Percentiles rank a stretch among this genome's conserved stretches.
Evolutionary conservation across 2,329 filamentous ascomycete species (phyloP).

Genomic region (Aspergillus aculeatinus): DNA sequence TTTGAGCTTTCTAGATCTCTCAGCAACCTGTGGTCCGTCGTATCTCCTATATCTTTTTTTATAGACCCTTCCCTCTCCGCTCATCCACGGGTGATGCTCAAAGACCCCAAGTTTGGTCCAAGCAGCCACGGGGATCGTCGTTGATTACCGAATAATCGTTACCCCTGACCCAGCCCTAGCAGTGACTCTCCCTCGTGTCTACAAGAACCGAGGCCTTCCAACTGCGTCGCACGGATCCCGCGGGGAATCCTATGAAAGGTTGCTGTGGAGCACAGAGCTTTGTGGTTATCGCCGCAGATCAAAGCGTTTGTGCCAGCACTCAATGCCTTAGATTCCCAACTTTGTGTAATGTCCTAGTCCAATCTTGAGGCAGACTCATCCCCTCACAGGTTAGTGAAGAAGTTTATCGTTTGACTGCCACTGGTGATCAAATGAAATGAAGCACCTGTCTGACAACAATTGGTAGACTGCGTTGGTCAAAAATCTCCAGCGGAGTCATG

Average conservation of each 20-base stretch:
- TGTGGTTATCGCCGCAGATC: slow-evolving; percentile 1
- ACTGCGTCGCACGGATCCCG: slow-evolving; percentile 26
- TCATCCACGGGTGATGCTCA: slow-evolving; percentile 7
- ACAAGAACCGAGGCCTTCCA: slow-evolving; percentile 21
- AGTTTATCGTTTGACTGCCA: background rate
- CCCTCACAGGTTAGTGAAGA: background rate
- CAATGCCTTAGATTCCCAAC: slow-evolving; percentile 5
- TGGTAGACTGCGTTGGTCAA: background rate
- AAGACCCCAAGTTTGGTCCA: slow-evolving; percentile 16
- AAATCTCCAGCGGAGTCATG: slow-evolving; percentile 22
- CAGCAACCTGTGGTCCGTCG: background rate
- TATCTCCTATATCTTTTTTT: background rate
- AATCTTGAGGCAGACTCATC: background rate
- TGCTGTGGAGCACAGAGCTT: slow-evolving; percentile 6
- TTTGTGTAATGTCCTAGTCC: background rate
- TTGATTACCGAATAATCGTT: slow-evolving; percentile 5
- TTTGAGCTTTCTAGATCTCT: background rate
- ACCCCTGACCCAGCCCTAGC: slow-evolving; percentile 23
- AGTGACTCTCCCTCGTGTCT: slow-evolving; percentile 1
- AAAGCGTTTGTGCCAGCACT: slow-evolving; percentile 10
- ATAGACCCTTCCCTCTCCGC: background rate
- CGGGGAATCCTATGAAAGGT: slow-evolving; percentile 25
- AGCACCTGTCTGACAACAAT: background rate
- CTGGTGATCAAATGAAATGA: background rate
- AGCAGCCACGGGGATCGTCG: slow-evolving; percentile 18